These are phyloP conservation scores for Cyberlindnera xishuangbannaensis DNA, from an alignment of 805 yeast species.

Conservation along the genomic window DNA sequence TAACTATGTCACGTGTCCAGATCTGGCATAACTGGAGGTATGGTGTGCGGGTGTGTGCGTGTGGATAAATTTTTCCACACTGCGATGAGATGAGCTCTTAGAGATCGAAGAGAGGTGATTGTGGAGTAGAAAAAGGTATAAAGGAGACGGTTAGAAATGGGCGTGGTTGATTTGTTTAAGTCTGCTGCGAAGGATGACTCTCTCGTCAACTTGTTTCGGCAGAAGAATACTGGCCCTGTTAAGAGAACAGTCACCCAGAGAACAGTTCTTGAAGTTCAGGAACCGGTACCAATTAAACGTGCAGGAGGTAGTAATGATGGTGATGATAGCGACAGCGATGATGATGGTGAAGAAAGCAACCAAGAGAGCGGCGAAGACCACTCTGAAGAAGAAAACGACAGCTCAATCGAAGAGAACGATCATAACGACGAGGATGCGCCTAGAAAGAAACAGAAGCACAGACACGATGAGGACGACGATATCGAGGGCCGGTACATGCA, in stretches of 20 bases:
- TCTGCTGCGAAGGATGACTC: conserved; percentile 28
- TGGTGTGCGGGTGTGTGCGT: too few species aligned
- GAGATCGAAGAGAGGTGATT: too few species aligned
- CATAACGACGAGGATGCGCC: conserved; percentile 19
- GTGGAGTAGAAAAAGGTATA: too few species aligned
- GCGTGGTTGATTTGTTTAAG: conserved; percentile 29
- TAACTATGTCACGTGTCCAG: too few species aligned
- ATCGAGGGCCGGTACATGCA: conserved; percentile 89
- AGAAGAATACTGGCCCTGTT: conserved; percentile 43
- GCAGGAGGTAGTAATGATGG: conserved; percentile 18
- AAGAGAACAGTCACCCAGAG: conserved; percentile 30
- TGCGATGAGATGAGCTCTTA: too few species aligned
- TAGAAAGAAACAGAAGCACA: conserved; percentile 14
- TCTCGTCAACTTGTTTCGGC: conserved; percentile 31
- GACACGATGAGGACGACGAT: conserved; percentile 38
- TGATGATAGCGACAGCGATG: conserved; percentile 34
- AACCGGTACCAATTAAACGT: conserved; percentile 14
- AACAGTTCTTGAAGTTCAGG: conserved; percentile 26
- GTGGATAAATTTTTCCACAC: too few species aligned
- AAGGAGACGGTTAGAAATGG: too few species aligned
- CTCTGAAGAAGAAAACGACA: too few species aligned
- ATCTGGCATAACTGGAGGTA: too few species aligned
- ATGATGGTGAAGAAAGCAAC: conserved; percentile 17
- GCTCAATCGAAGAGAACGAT: conserved; percentile 18
- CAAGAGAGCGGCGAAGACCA: conserved; percentile 16